phyloP scores from a whole-genome alignment of 148 eudicot species.

The Rhododendron ovatum region DNA sequence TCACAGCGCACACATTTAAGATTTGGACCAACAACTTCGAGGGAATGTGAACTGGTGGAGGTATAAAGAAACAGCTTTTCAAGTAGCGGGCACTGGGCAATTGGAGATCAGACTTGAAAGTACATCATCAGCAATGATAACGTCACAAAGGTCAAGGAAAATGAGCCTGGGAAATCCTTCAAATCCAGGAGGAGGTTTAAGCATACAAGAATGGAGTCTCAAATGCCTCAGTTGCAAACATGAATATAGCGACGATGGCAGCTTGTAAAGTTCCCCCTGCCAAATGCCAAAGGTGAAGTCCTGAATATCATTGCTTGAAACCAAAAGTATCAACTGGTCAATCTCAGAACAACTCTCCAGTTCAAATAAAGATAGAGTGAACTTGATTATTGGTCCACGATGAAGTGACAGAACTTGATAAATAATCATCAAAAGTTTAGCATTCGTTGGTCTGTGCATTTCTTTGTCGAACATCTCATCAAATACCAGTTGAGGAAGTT shows the following conservation, averaged over 20 bases:
- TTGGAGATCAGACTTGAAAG: slow-evolving; percentile 2
- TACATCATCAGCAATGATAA: neutral
- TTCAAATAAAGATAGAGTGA: neutral
- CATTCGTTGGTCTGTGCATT: neutral
- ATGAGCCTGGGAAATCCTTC: slow-evolving; percentile 10
- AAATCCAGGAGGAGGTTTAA: neutral
- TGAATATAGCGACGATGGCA: no score
- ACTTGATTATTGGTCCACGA: no score
- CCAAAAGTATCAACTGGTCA: no score
- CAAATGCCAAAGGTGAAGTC: no score
- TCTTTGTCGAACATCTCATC: neutral
- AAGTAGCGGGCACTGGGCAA: slow-evolving; percentile 14
- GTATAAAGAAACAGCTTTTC: neutral
- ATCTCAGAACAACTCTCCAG: no score
- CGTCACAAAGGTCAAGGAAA: neutral
- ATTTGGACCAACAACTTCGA: neutral
- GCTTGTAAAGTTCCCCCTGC: no score
- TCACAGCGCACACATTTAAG: neutral
- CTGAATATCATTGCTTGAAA: no score
- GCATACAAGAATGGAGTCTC: no score
- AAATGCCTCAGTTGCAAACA: neutral
- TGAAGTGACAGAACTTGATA: no score
- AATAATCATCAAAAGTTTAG: no score
- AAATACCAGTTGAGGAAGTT: slow-evolving; percentile 12
- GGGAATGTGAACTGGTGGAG: neutral